Evolutionary conservation across 2,329 filamentous ascomycete genomes (phyloP).

Genomic region (Cyanodermella asteris): DNA sequence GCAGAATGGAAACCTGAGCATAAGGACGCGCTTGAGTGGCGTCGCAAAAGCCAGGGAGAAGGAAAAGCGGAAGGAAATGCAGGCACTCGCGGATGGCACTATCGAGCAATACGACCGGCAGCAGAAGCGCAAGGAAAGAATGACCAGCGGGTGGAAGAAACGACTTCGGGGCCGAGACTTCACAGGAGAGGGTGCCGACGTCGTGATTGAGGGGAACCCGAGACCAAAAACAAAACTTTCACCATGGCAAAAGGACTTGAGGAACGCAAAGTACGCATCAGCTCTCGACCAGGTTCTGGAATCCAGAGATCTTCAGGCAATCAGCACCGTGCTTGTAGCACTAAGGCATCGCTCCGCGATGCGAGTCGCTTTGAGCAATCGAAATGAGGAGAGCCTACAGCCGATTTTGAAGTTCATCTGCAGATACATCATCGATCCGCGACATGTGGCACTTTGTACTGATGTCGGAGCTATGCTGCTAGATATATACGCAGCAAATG

Average conservation of each 20-base stretch:
- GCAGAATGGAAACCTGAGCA: slow-evolving; percentile 75
- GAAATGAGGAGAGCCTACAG: slow-evolving; percentile 61
- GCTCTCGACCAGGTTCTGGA: slow-evolving; percentile 64
- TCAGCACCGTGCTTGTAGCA: slow-evolving; percentile 61
- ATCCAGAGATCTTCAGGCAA: slow-evolving; percentile 32
- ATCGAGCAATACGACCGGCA: slow-evolving; percentile 57
- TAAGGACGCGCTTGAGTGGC: slow-evolving; percentile 72
- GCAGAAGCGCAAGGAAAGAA: slow-evolving; percentile 42
- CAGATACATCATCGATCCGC: slow-evolving; percentile 60
- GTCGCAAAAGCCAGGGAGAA: slow-evolving; percentile 55
- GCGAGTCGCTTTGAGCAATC: slow-evolving; percentile 53
- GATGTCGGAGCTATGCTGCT: slow-evolving; percentile 66
- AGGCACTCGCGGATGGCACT: slow-evolving; percentile 54
- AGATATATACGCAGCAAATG: slow-evolving; percentile 68
- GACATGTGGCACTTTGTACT: slow-evolving; percentile 58
- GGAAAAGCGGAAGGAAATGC: slow-evolving; percentile 67
- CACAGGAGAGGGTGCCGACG: slow-evolving; percentile 64
- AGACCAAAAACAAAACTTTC: slow-evolving; percentile 41
- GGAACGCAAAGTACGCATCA: slow-evolving; percentile 51
- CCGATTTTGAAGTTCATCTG: slow-evolving; percentile 69
- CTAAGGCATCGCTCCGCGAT: slow-evolving; percentile 75
- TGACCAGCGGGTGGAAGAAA: slow-evolving; percentile 37
- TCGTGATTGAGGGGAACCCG: slow-evolving; percentile 63
- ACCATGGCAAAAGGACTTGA: slow-evolving; percentile 61
- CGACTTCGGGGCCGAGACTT: slow-evolving; percentile 52